Conservation (phyloP, 345 rosid genomes). For the Microthlaspi erraticum region DNA sequence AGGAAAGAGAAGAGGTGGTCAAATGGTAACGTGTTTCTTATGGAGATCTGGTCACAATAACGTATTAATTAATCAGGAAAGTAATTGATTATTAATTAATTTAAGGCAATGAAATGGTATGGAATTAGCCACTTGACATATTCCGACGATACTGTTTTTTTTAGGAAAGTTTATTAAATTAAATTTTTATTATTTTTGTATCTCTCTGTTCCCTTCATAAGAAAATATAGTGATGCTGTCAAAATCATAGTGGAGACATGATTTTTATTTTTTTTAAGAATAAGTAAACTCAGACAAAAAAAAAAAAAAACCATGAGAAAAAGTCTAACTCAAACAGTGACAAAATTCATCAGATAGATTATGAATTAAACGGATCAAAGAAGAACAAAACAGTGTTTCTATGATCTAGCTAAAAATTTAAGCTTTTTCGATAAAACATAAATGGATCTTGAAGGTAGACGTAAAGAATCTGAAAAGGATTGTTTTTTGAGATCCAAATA, state of each 20-base stretch:
- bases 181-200: background rate
- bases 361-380: slow-evolving; percentile 2
- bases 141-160: background rate
- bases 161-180: background rate
- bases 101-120: slow-evolving; percentile 13
- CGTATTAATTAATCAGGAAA: background rate
- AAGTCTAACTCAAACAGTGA: slow-evolving; percentile 37
- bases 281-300: background rate
- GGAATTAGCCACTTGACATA: slow-evolving; percentile 31
- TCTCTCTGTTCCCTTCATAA: background rate
- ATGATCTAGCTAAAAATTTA: slow-evolving; percentile 19
- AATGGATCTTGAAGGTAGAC: background rate
- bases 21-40: slow-evolving; percentile 47
- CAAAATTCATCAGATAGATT: background rate
- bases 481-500: slow-evolving; percentile 24
- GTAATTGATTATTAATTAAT: background rate
- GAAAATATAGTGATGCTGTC: slow-evolving; percentile 26
- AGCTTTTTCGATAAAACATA: background rate
- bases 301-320: background rate
- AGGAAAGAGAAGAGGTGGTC: slow-evolving; percentile 44
- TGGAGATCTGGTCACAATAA: slow-evolving; percentile 40
- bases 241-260: slow-evolving; percentile 39
- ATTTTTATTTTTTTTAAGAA: background rate
- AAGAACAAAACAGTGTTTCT: background rate
- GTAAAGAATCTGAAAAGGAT: background rate